Evolutionary conservation across 2,329 filamentous ascomycete genomes (phyloP), one percentile per base, ranked within the genome.

Genomic region (Alternaria angustiovoidea): DNA sequence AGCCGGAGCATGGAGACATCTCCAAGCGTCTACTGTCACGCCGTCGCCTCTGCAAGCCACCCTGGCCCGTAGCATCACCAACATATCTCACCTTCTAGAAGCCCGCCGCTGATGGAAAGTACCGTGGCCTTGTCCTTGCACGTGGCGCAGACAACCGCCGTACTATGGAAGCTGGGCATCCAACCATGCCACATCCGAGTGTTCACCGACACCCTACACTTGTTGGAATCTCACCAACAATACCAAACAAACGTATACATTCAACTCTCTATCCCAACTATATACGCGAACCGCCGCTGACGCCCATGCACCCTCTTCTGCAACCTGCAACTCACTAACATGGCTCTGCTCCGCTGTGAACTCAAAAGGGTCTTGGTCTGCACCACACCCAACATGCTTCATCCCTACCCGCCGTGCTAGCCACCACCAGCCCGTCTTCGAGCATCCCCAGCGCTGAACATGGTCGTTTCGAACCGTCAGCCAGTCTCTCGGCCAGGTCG

Each of bases 401-500:
- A 49, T 49, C 46, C 46, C 32, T 49, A 49, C 46, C 46, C 32
- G 14, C 46, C 5, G 20, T 22, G 30, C 46, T 49, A 49, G 51
- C 41, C 41, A 32, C 39, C 39, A 36, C 39, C 38, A 54, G 41
- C 39, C 51, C 39, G 39, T 26, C 28, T 18, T 18, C 51, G 18
- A 51, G 6, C 51, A 54, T 52, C 42, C 43, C 54, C 51, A 48
- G 46, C 28, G 20, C 47, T 54, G 44, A 44, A 57, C 47, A 42
- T 64, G 55, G 55, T 51, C 44, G 44, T 54, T 52, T 62, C 42
- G 36, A 41, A 44, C 43, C 36, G 38, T 20, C 34, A 48, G 34
- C 57, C 60, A 54, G 52, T 57, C 54, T 54, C 51, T 64, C 70
- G 71, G 72, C 41, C 64, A 65, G 54, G 52, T 73, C 72, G 71